Evolutionary conservation across 192 early-diverging fungal species (phyloP).

Genomic region (Backusella sp.): DNA sequence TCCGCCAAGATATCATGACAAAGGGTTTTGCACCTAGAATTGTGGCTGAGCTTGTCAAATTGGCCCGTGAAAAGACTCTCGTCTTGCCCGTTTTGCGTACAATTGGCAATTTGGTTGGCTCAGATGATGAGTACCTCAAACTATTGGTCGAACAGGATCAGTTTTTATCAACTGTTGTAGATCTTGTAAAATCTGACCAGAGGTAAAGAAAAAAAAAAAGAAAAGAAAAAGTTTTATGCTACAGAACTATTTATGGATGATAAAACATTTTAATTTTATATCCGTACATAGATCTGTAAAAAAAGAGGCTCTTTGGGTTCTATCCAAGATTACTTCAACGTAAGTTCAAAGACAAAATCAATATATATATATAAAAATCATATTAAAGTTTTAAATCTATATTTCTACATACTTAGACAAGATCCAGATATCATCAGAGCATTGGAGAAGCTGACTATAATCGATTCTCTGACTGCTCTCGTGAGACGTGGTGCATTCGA

Average conservation of each 20-base stretch:
- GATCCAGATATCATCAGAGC: constrained; percentile 41
- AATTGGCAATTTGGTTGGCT: constrained; percentile 66
- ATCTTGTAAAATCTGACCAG: constrained; percentile 48
- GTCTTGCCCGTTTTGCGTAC: constrained; percentile 63
- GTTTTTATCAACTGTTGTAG: constrained; percentile 49
- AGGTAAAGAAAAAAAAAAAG: constrained; percentile 33
- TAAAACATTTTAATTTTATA: not conserved
- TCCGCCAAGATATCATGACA: constrained; percentile 39
- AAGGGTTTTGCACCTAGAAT: constrained; percentile 36
- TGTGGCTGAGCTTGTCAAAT: constrained; percentile 17
- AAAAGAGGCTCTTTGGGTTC: constrained; percentile 71
- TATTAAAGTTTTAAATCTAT: not conserved
- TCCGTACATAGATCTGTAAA: constrained; percentile 52
- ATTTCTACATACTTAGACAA: constrained; percentile 9
- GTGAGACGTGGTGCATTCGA: constrained; percentile 63
- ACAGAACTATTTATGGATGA: not conserved
- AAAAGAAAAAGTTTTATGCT: not conserved
- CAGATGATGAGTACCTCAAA: constrained; percentile 55
- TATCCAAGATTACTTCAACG: constrained; percentile 67
- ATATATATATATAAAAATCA: not conserved
- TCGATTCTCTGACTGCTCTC: constrained; percentile 55
- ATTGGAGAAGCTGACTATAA: constrained; percentile 50
- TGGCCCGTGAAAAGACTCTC: constrained; percentile 36
- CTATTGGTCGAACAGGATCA: constrained; percentile 40
- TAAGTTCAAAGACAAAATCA: constrained; percentile 7